These are phyloP conservation scores for Trichophyton schoenleinii DNA, from an alignment of 2,329 filamentous ascomycete genomes.

Conservation along the genomic window DNA sequence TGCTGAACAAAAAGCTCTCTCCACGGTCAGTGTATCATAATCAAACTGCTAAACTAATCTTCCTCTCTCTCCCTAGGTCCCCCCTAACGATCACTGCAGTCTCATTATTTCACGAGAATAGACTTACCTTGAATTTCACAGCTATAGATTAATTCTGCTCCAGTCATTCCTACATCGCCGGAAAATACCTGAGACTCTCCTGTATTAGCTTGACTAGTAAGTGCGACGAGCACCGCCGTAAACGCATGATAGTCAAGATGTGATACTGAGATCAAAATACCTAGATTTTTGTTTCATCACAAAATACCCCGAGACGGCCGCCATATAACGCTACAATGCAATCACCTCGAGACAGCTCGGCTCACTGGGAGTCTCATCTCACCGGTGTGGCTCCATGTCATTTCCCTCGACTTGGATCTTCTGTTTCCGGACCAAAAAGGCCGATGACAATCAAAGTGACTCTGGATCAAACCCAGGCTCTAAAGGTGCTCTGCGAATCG, in stretches of 20 bases:
- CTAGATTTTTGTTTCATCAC: neutral
- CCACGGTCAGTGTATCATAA: conserved; percentile 2
- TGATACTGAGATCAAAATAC: neutral
- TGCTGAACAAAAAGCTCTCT: neutral
- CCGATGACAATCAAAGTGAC: conserved; percentile 26
- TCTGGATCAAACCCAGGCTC: conserved; percentile 18
- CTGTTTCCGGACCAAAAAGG: conserved; percentile 20
- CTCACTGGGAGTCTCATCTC: conserved; percentile 9
- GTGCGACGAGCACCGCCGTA: neutral
- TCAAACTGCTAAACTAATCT: neutral
- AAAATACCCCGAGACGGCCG: neutral
- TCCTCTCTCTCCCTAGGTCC: neutral
- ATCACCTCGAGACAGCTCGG: neutral
- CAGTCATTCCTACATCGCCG: neutral
- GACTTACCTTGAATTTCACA: neutral
- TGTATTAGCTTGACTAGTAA: neutral
- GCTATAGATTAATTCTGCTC: neutral
- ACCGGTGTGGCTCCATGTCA: conserved; percentile 20
- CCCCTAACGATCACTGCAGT: neutral
- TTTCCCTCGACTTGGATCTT: conserved; percentile 25
- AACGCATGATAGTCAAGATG: neutral
- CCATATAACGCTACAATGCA: neutral
- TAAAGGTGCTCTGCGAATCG: conserved; percentile 8
- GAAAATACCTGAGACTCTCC: neutral
- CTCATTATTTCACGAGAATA: neutral